Conservation (phyloP, 2,329 filamentous ascomycete genomes). For the Colletotrichum sp. region DNA sequence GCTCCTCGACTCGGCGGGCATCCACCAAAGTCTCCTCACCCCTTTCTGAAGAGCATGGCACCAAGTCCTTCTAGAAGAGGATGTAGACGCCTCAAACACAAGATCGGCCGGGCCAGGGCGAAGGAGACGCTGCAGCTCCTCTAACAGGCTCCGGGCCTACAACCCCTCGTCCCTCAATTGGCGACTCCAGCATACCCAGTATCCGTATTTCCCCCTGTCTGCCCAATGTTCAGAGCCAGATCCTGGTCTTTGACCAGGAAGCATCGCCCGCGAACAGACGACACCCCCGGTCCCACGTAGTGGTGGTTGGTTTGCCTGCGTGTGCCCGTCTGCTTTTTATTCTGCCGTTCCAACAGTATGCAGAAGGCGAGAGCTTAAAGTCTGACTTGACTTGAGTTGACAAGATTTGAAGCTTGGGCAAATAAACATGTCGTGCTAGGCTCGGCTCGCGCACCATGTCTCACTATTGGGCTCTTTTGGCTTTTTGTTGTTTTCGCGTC, state of each 20-base stretch:
- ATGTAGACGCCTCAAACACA: constrained; percentile 1
- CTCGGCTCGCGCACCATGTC: neutral
- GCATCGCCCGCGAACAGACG: neutral
- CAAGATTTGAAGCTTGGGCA: neutral
- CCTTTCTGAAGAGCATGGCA: neutral
- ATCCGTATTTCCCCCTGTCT: neutral
- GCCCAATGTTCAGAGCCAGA: neutral
- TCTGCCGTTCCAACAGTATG: neutral
- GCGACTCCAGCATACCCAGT: neutral
- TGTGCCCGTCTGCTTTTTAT: neutral
- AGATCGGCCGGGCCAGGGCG: constrained; percentile 11
- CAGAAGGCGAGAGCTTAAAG: neutral
- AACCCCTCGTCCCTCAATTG: neutral
- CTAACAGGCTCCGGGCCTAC: neutral
- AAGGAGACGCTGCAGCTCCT: neutral
- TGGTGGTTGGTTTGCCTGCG: neutral
- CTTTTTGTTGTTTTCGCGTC: neutral
- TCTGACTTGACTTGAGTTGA: neutral
- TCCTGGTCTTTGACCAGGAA: neutral
- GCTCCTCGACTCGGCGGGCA: neutral
- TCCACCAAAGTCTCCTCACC: neutral
- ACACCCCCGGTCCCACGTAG: neutral
- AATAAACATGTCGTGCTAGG: neutral
- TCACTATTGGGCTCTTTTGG: neutral
- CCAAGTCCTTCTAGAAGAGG: constrained; percentile 12